These are phyloP conservation scores for Crucibulum laeve DNA, from an alignment of 768 basidiomycete species.

Conservation along the genomic window DNA sequence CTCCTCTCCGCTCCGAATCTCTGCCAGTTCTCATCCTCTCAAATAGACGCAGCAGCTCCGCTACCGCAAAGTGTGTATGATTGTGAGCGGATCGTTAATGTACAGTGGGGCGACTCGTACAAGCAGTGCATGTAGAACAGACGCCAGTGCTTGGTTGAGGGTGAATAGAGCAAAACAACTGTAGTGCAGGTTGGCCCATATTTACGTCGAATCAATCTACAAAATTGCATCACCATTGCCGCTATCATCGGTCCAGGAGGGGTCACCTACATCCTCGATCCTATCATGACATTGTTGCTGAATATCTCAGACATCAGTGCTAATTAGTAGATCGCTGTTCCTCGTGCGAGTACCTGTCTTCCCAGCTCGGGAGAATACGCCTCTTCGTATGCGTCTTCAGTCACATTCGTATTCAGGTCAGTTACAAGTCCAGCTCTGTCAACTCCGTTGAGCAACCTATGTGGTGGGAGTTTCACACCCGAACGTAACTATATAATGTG, in stretches of 20 bases:
- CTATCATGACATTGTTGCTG: not conserved
- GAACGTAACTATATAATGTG: not conserved
- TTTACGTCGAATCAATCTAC: too few relatives aligned
- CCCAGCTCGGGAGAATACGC: not conserved
- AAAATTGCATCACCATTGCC: not conserved
- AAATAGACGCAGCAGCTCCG: not conserved
- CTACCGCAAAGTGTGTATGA: not conserved
- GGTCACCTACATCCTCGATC: not conserved
- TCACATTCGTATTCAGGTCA: too few relatives aligned
- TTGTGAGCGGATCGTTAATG: not conserved
- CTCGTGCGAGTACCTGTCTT: not conserved
- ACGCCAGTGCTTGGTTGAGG: not conserved
- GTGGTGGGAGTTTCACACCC: not conserved
- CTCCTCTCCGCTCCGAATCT: not conserved
- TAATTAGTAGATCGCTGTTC: not conserved
- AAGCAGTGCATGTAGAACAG: too few relatives aligned
- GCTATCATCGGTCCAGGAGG: not conserved
- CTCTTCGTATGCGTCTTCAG: conserved; percentile 1
- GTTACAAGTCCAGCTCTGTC: too few relatives aligned
- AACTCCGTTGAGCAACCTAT: not conserved
- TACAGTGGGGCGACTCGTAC: not conserved
- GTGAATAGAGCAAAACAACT: not conserved
- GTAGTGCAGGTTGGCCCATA: not conserved
- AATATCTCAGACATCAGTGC: not conserved
- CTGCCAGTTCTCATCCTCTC: not conserved